phyloP scores from a whole-genome alignment of 495 filamentous ascomycete genomes.

The Rusavskia elegans region DNA sequence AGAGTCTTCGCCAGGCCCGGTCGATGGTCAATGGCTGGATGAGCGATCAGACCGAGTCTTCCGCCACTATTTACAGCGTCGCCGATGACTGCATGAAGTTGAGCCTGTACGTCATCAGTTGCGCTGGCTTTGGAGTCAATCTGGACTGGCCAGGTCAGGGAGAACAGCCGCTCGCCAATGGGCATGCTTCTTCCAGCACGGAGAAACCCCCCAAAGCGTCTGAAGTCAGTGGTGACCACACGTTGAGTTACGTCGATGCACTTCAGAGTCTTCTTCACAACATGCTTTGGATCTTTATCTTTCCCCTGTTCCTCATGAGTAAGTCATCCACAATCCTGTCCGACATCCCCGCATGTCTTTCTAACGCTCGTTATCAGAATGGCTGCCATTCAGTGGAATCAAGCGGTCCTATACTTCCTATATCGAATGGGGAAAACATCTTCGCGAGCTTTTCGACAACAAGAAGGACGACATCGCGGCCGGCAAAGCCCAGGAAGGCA shows the following conservation, averaged over 20 bases:
- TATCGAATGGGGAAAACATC: conserved; percentile 46
- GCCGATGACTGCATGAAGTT: conserved; percentile 45
- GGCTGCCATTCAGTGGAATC: conserved; percentile 34
- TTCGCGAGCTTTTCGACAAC: conserved; percentile 41
- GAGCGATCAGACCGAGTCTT: conserved; percentile 15
- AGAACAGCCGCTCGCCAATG: not conserved
- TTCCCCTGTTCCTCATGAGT: conserved; percentile 31
- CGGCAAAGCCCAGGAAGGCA: conserved; percentile 30
- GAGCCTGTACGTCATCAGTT: conserved; percentile 51
- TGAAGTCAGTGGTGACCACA: conserved; percentile 33
- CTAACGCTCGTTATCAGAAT: conserved; percentile 11
- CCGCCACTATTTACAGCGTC: conserved; percentile 30
- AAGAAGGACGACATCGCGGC: conserved; percentile 33
- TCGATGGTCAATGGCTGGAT: conserved; percentile 39
- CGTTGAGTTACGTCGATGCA: conserved; percentile 42
- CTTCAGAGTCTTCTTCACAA: conserved; percentile 33
- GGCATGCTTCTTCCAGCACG: not conserved
- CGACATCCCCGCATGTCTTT: not conserved
- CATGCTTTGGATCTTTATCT: conserved; percentile 35
- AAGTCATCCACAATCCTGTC: not conserved
- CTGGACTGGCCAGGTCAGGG: conserved; percentile 37
- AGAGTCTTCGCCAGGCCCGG: conserved; percentile 40
- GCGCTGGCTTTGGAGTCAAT: conserved; percentile 46
- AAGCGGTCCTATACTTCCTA: conserved; percentile 32
- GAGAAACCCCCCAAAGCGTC: not conserved